Evolutionary conservation across 2,329 filamentous ascomycete species (phyloP).

Genomic region (Salinomyces thailandicus): DNA sequence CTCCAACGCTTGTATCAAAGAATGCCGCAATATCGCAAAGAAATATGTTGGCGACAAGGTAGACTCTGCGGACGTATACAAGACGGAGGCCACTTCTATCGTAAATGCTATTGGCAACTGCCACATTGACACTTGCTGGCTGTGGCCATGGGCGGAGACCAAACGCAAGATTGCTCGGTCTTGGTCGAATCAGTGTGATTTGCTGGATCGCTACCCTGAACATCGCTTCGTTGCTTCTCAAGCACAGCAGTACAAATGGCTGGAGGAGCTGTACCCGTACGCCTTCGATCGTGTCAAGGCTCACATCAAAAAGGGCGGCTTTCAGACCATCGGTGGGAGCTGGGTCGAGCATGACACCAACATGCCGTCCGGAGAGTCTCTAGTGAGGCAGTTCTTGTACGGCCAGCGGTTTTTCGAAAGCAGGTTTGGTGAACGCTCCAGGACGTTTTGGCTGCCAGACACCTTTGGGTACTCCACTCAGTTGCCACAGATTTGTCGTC

Average conservation of each 20-base stretch:
- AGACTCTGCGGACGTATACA: conserved; percentile 75
- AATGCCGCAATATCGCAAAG: conserved; percentile 71
- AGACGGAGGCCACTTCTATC: conserved; percentile 48
- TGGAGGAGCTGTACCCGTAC: conserved; percentile 78
- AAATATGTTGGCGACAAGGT: conserved; percentile 73
- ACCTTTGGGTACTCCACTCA: conserved; percentile 97
- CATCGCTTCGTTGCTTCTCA: conserved; percentile 86
- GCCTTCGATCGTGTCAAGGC: conserved; percentile 83
- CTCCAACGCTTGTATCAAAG: conserved; percentile 61
- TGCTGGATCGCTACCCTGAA: conserved; percentile 92
- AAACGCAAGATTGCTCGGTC: conserved; percentile 92
- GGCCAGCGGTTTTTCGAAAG: conserved; percentile 92
- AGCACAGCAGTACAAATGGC: conserved; percentile 97
- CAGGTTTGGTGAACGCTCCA: conserved; percentile 77
- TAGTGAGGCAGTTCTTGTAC: conserved; percentile 89
- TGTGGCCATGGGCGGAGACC: conserved; percentile 97
- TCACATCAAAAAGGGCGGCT: conserved; percentile 81
- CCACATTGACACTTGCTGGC: conserved; percentile 96
- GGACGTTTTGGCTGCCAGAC: conserved; percentile 95
- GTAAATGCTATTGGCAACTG: conserved; percentile 91
- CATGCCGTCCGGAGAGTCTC: conserved; percentile 86
- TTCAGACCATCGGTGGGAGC: conserved; percentile 91
- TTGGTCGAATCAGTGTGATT: conserved; percentile 91
- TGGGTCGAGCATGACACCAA: conserved; percentile 99
- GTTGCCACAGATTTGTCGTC: conserved; percentile 80